phyloP scores from a whole-genome alignment of 148 eudicot genomes.

The Linanthus parryae region DNA sequence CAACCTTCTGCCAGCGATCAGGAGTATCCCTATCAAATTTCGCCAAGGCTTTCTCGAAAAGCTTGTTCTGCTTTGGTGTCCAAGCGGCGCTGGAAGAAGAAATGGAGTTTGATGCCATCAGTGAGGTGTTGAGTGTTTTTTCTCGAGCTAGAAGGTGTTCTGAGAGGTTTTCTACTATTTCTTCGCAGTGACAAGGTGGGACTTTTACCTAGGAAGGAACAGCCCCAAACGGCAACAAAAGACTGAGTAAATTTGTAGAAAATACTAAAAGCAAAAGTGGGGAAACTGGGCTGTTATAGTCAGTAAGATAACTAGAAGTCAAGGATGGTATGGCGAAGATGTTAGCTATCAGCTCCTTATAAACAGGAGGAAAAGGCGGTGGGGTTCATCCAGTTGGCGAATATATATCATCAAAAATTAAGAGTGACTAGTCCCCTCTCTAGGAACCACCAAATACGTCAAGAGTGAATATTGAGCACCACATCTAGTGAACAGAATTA shows the following conservation, averaged over 20 bases:
- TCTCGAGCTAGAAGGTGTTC: neutral
- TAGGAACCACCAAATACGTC: slow-evolving; percentile 27
- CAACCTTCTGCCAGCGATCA: slow-evolving; percentile 68
- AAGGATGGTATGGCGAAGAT: slow-evolving; percentile 21
- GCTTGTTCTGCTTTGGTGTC: slow-evolving; percentile 59
- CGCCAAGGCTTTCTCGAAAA: slow-evolving; percentile 60
- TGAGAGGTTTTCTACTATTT: too few relatives aligned
- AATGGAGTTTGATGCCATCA: slow-evolving; percentile 38
- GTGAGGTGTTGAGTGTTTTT: neutral
- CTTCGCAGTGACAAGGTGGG: slow-evolving; percentile 5
- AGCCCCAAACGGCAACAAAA: neutral
- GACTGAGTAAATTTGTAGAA: slow-evolving; percentile 2
- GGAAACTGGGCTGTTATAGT: slow-evolving; percentile 3
- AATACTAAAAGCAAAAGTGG: slow-evolving; percentile 1
- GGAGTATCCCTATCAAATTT: slow-evolving; percentile 45
- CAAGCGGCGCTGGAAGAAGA: slow-evolving; percentile 45
- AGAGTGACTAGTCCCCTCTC: slow-evolving; percentile 17
- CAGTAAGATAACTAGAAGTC: slow-evolving; percentile 9
- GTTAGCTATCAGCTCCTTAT: slow-evolving; percentile 29
- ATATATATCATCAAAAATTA: slow-evolving; percentile 29
- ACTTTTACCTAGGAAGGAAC: neutral
- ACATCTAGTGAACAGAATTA: slow-evolving; percentile 18
- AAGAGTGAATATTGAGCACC: slow-evolving; percentile 12
- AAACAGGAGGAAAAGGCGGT: slow-evolving; percentile 36
- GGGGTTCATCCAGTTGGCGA: slow-evolving; percentile 51